phyloP scores from a whole-genome alignment of 148 eudicot genomes.

The Persicaria maculosa region DNA sequence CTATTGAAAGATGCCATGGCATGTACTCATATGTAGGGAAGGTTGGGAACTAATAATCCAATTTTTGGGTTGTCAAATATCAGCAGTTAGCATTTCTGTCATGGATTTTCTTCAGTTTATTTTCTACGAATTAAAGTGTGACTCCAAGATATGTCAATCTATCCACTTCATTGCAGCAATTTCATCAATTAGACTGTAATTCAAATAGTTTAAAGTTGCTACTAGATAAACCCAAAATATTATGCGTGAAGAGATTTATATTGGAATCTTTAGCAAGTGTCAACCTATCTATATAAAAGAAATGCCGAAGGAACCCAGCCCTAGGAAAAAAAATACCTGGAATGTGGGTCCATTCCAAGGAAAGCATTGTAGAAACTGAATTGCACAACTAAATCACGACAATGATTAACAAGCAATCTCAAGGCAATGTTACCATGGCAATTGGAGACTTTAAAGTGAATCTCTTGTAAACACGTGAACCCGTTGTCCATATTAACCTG shows the following conservation, averaged over 20 bases:
- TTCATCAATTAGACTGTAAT: neutral
- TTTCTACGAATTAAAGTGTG: neutral
- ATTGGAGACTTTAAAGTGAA: constrained; percentile 65
- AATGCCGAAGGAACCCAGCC: neutral
- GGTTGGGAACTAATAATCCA: neutral
- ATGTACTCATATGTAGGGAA: neutral
- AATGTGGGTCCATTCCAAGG: neutral
- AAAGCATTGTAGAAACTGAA: neutral
- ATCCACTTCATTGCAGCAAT: constrained; percentile 1
- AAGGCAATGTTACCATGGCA: constrained; percentile 47
- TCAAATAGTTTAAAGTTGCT: neutral
- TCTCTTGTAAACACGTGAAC: constrained; percentile 77
- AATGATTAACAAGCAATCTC: neutral
- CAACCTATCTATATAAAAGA: neutral
- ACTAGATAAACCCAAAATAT: neutral
- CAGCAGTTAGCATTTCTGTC: neutral
- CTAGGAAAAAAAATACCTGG: neutral
- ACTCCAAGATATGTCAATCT: neutral
- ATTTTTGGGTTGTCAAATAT: neutral
- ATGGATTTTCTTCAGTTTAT: neutral
- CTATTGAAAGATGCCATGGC: neutral
- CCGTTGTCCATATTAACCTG: constrained; percentile 92
- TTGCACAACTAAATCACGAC: neutral
- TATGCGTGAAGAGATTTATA: neutral
- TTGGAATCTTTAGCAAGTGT: constrained; percentile 1